A percentile compares a stretch with the other conserved stretches of the same genome.
phyloP scores from a whole-genome alignment of 139 green algal species.

The Raphidocelis subcapitata region DNA sequence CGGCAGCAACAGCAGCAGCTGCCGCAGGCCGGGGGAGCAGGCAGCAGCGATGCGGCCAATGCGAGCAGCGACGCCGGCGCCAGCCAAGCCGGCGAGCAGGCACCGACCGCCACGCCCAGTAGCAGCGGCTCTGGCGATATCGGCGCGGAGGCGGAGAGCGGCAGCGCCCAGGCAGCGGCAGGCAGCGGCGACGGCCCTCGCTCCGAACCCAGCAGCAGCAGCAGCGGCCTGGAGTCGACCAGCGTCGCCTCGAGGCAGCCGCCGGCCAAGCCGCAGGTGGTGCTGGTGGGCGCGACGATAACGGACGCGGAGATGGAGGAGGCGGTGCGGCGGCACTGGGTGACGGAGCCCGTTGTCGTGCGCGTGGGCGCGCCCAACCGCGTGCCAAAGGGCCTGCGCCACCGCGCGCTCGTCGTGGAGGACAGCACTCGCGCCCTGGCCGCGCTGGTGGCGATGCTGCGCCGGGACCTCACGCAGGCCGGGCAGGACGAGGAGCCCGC shows the following conservation, averaged over 20 bases:
- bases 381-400: constrained; percentile 42
- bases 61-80: too few species aligned
- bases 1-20: background rate
- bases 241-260: too few species aligned
- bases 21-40: background rate
- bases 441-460: constrained; percentile 55
- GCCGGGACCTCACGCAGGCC: constrained; percentile 47
- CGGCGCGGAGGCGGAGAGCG: too few species aligned
- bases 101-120: too few species aligned
- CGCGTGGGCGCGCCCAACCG: constrained; percentile 27
- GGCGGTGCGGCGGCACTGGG: constrained; percentile 51
- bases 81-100: too few species aligned
- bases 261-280: constrained; percentile 55
- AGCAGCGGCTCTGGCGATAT: too few species aligned
- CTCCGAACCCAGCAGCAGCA: constrained; percentile 1
- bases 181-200: background rate
- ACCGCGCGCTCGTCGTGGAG: constrained; percentile 47
- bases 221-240: too few species aligned
- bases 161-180: background rate
- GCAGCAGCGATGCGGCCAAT: too few species aligned
- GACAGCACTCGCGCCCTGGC: constrained; percentile 39
- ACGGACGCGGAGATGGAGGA: constrained; percentile 30
- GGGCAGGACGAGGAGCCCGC: background rate
- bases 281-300: constrained; percentile 76
- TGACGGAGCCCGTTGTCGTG: constrained; percentile 58